Base-by-base conservation (phyloP, 2,329 filamentous ascomycete genomes). In the Stemphylium beticola region DNA sequence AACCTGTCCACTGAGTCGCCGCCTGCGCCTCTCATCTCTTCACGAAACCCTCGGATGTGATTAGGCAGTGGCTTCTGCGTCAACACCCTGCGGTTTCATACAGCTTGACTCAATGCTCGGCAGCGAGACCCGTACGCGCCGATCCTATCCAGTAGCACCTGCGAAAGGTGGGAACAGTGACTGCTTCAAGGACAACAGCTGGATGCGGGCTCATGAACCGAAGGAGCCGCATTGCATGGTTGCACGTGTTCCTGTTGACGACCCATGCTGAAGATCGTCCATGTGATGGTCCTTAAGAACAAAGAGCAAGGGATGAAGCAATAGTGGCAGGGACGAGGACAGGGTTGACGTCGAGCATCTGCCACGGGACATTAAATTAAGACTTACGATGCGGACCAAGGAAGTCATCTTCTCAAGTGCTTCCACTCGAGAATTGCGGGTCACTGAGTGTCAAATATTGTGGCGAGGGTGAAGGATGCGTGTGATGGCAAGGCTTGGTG, bases 181-280 rank as follows among this genome's bases (percentile, higher is more conserved):
- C 11, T 34, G 31, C 11, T 34, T 14, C 10, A 34, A 26, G 2
- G 7, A 22, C 15, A 24, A 34, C 17, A 12, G 8, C 41, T 8
- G 29, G 24, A 31, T 41, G 29, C 14, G 33, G 26, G 33, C 42
- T 39, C 50, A 44, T 56, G 37, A 50, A 41, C 34, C 45, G 49
- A 45, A 57, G 63, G 64, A 73, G 68, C 67, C 67, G 69, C 69
- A 69, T 66, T 57, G 63, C 64, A 57, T 58, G 50, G 55, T 56
- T 63, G 68, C 70, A 68, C 66, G 64, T 63, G 63, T 62, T 61
- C 55, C 45, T 55, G 56, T 60, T 61, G 62, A 51, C 61, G 65
- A 46, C 61, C 62, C 55, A 66, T 66, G 62, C 58, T 46, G 64
- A 60, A 65, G 54, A 61, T 64, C 61, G 62, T 46, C 58, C 60